Conservation (phyloP, 2,329 filamentous ascomycete genomes). For the Drechslerella coelobrocha region DNA sequence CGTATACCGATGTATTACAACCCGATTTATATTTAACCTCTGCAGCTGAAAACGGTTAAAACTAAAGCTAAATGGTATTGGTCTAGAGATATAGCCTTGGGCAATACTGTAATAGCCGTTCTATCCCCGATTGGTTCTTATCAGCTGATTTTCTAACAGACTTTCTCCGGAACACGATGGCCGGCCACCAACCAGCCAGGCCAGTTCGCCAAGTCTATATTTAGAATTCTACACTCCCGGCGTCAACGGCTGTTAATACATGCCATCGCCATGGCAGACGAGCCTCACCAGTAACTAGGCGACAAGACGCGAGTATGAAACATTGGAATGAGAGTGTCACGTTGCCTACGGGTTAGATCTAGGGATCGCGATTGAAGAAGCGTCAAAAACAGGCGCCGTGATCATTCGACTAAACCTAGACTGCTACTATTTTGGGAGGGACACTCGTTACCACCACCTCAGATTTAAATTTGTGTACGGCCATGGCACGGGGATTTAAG, state of each 20-base stretch:
- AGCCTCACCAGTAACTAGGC: background rate
- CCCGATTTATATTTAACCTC: no score
- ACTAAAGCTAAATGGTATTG: no score
- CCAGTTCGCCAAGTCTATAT: no score
- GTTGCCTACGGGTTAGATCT: conserved; percentile 36
- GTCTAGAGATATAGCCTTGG: no score
- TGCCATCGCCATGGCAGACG: conserved; percentile 2
- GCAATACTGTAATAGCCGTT: no score
- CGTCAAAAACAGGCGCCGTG: background rate
- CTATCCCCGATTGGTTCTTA: no score
- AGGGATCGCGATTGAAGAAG: conserved; percentile 4
- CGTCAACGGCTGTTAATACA: conserved; percentile 39
- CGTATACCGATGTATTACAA: no score
- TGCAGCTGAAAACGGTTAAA: no score
- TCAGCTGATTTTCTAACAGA: no score
- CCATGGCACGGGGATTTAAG: background rate
- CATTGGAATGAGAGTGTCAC: conserved; percentile 25
- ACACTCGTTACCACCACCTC: background rate
- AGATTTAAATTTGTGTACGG: background rate
- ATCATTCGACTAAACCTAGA: background rate
- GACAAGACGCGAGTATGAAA: conserved; percentile 7
- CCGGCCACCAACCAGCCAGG: no score
- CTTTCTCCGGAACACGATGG: no score
- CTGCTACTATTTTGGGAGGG: conserved; percentile 26
- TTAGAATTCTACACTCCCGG: conserved; percentile 24